These are phyloP conservation scores for Mycosphaerella sp. DNA, from an alignment of 2,329 filamentous ascomycete species.

Conservation along the genomic window DNA sequence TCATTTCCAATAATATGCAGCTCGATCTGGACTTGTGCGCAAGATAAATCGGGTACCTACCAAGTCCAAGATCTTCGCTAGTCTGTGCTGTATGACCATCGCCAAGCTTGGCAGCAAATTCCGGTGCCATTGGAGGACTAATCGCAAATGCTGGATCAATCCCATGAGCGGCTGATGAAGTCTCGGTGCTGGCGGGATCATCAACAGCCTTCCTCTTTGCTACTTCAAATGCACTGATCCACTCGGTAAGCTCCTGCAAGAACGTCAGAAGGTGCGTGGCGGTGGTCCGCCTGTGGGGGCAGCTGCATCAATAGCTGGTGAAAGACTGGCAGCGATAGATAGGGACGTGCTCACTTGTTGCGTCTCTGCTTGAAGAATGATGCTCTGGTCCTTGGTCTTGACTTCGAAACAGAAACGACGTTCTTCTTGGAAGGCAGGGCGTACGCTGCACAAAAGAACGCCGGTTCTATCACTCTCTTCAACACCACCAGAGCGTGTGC, in stretches of 20 bases:
- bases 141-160: conserved; percentile 82
- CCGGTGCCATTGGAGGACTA: conserved; percentile 76
- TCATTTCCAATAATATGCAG: too few relatives aligned
- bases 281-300: too few relatives aligned
- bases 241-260: conserved; percentile 72
- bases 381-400: conserved; percentile 90
- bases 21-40: too few relatives aligned
- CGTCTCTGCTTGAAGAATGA: conserved; percentile 87
- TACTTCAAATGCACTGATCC: conserved; percentile 88
- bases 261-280: too few relatives aligned
- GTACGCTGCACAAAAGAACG: conserved; percentile 85
- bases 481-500: conserved; percentile 71
- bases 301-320: too few relatives aligned
- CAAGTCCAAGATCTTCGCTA: conserved; percentile 59
- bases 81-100: conserved; percentile 57
- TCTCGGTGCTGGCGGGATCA: conserved; percentile 52
- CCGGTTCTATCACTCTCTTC: conserved; percentile 95
- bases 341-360: conserved; percentile 54
- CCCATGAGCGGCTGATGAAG: conserved; percentile 38
- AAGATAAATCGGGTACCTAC: conserved; percentile 32
- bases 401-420: conserved; percentile 96
- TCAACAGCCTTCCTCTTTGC: conserved; percentile 91
- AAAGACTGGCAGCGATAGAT: too few relatives aligned
- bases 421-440: conserved; percentile 86
- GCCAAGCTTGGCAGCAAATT: conserved; percentile 76